Base-by-base conservation (phyloP, 2,329 filamentous ascomycete genomes). In the Neoarthrinium moseri region DNA sequence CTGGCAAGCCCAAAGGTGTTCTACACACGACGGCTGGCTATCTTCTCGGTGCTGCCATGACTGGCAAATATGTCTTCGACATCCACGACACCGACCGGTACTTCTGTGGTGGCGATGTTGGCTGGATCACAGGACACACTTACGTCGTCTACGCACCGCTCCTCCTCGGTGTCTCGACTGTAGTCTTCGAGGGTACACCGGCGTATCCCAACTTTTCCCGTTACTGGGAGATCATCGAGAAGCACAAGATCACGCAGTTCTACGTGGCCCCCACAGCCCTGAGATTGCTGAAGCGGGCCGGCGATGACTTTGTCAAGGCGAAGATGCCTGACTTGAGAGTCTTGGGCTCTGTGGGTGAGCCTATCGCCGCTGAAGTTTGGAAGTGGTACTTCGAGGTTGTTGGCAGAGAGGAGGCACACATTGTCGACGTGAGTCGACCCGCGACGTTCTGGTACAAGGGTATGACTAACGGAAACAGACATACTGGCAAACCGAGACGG, bases 401-500 rank as follows among this genome's bases (percentile, higher is more conserved):
- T 43, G 94, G 94, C 62, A 95, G 91, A 78, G 86, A 92, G 69
- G 86, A 95, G 68, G 87, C 89, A 39, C 94, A 99, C 63, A 78
- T 99, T 67, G 86, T 96, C 45, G 94, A 99, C 67, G 91, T 95
- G 75, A 80, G 90, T 81, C 44, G 38, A 33, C 7, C 17, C 17
- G 17, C 36, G 32, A n/a, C 15, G 29, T 39, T 35, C 29, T 35
- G 2, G 21, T 24, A 26, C 5, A 24, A 30, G 17, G 11, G 11
- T 3, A 26, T 24, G 22, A 58, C 58, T 55, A 45, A 51, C 50
- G 1, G 37, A 18, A 55, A 43, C 64, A 96, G 90, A 99, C 94
- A 44, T 99, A 99, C 80, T 99, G 94, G 94, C 94, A 99, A 81
- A 99, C 94, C 43, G 94, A 99, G 76, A 99, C 94, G 2, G 94